Evolutionary conservation across 129 eudicot genomes (phyloP), one percentile per base, ranked within the genome.

Genomic region (Silybum marianum): DNA sequence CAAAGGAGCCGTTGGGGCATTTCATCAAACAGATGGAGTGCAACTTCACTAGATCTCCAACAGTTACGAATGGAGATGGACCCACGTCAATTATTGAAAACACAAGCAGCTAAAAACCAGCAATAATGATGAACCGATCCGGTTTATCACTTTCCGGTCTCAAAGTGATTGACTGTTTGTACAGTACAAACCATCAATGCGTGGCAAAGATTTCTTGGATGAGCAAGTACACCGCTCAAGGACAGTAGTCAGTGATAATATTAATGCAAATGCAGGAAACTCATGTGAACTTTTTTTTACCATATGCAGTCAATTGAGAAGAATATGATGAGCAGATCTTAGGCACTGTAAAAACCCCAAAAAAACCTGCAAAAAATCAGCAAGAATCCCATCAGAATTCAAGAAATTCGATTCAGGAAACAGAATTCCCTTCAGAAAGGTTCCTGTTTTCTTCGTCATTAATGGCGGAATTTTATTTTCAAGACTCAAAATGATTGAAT

Each of bases 291-390:
- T 42, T 2, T 7, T 40, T 30, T 63, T 86, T 89, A 94, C 98
- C 98, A 62, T 71, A 87, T 78, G 89, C 93, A 66, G 92, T 83
- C 19, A 92, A 67, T 79, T 92, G 98, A 23, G 97, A 44, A 60
- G 98, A 94, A 70, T 94, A 92, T 16, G 97, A 87, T n/a, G 96
- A 94, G 79, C 96, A 94, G 83, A 94, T 68, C 89, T 90, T 94
- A 60, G 98, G 98, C 72, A 94, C 88, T 0, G 87, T 92, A 79
- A 94, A 94, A 44, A 92, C 96, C 68, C 91, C 98, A 89, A 92
- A 90, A 83, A 94, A 94, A n/a, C 89, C 98, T 94, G 97, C 78
- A 74, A 44, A 44, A 62, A 75, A 26, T 38, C 73, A 78, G 82
- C 28, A 68, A 80, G 69, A 58, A 51, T 44, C 34, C 19, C 30